These are phyloP conservation scores for Clonostachys solani DNA, from an alignment of 2,329 filamentous ascomycete genomes.

Conservation along the genomic window DNA sequence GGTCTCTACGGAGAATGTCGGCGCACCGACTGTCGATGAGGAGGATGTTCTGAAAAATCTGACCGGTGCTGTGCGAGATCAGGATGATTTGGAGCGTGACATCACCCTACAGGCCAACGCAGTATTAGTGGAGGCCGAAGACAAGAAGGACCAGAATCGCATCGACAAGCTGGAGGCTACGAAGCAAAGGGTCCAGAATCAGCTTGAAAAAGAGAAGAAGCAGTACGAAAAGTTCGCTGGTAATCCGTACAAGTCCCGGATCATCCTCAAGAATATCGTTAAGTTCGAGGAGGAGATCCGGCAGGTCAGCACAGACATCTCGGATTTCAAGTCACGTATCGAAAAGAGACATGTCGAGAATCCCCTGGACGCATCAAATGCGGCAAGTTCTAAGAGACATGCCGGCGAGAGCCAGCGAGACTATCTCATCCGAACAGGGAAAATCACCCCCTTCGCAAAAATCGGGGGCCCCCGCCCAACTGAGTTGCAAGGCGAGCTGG, in stretches of 20 bases:
- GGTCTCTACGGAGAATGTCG: neutral
- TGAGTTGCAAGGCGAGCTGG: conserved; percentile 64
- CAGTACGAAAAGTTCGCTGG: conserved; percentile 35
- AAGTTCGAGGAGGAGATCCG: conserved; percentile 62
- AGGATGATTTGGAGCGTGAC: conserved; percentile 86
- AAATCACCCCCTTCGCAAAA: conserved; percentile 93
- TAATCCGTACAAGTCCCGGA: conserved; percentile 48
- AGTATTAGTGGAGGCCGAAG: conserved; percentile 56
- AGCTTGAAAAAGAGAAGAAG: conserved; percentile 54
- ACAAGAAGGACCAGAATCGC: conserved; percentile 58
- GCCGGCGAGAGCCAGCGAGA: conserved; percentile 82
- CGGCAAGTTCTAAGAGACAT: conserved; percentile 52
- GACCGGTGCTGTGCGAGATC: conserved; percentile 70
- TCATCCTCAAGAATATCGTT: conserved; percentile 60
- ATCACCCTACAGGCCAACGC: conserved; percentile 63
- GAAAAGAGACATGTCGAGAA: conserved; percentile 62
- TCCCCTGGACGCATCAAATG: conserved; percentile 33
- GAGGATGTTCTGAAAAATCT: conserved; percentile 56
- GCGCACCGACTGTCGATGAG: conserved; percentile 26
- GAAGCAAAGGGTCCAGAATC: conserved; percentile 56
- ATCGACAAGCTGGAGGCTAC: conserved; percentile 54
- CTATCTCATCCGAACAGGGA: conserved; percentile 90
- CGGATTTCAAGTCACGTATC: conserved; percentile 78
- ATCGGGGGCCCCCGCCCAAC: conserved; percentile 61
- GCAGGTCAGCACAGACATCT: conserved; percentile 66